phyloP scores from a whole-genome alignment of 2,329 filamentous ascomycete species.

The Aspergillus sojae region DNA sequence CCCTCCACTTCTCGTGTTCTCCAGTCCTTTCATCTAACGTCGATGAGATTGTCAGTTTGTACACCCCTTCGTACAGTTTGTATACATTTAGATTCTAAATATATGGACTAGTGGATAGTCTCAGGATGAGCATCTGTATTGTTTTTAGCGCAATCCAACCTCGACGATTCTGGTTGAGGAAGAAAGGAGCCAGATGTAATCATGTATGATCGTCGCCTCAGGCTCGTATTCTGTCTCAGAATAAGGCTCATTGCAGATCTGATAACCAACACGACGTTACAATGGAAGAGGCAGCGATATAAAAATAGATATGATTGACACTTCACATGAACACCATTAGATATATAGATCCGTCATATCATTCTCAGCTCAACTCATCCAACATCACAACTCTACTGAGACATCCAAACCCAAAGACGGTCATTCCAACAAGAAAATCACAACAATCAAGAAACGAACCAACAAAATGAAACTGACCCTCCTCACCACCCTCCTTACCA shows the following conservation, averaged over 20 bases:
- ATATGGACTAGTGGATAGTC: no score
- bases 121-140: no score
- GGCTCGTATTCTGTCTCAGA: not conserved
- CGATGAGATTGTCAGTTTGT: not conserved
- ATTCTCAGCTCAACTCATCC: not conserved
- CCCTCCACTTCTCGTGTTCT: not conserved
- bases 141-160: not conserved
- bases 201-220: not conserved
- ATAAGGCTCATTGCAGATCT: not conserved
- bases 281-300: not conserved
- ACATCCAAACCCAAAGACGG: not conserved
- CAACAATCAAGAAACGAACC: not conserved
- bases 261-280: not conserved
- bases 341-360: not conserved
- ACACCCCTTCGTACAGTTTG: not conserved
- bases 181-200: not conserved
- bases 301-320: not conserved
- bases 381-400: not conserved
- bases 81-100: no score
- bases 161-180: not conserved
- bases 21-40: not conserved
- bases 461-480: not conserved
- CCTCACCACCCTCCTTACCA: not conserved
- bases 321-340: not conserved
- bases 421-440: not conserved